Conservation (phyloP, 2,329 filamentous ascomycete species). For the Phialophora macrospora region DNA sequence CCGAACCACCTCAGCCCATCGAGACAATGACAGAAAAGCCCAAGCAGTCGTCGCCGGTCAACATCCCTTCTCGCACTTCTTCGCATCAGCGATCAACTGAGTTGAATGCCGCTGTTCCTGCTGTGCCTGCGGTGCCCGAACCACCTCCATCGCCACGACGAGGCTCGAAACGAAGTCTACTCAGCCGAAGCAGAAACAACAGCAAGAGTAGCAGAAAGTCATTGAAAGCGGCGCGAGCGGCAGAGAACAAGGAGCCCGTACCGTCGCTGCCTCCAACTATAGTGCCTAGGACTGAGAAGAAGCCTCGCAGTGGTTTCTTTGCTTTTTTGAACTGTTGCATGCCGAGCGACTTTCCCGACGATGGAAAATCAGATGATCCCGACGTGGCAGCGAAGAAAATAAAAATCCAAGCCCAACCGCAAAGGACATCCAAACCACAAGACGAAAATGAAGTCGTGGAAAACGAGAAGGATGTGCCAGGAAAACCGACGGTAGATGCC, state of each 20-base stretch:
- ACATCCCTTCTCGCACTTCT: constrained; percentile 37
- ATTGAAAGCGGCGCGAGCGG: constrained; percentile 32
- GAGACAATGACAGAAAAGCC: constrained; percentile 35
- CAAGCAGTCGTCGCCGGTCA: constrained; percentile 32
- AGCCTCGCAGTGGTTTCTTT: constrained; percentile 35
- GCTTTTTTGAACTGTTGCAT: constrained; percentile 40
- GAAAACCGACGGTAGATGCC: constrained; percentile 20
- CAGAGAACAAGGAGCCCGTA: constrained; percentile 31
- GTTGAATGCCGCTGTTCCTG: constrained; percentile 16
- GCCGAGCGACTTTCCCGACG: constrained; percentile 27
- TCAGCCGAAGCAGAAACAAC: constrained; percentile 38
- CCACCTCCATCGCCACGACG: constrained; percentile 35
- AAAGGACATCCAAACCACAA: constrained; percentile 32
- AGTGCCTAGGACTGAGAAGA: constrained; percentile 31
- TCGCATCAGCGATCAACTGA: constrained; percentile 32
- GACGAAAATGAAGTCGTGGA: constrained; percentile 34
- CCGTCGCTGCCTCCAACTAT: constrained; percentile 33
- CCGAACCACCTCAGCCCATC: constrained; percentile 23
- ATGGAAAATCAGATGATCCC: constrained; percentile 36
- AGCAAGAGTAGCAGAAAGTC: constrained; percentile 39
- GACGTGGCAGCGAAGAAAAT: constrained; percentile 39
- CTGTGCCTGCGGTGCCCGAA: constrained; percentile 29
- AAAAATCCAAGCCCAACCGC: constrained; percentile 34
- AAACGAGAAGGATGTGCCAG: constrained; percentile 30
- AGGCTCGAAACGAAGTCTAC: constrained; percentile 40